These are phyloP conservation scores for Aurinia saxatilis DNA, from an alignment of 345 rosid species.

Conservation along the genomic window DNA sequence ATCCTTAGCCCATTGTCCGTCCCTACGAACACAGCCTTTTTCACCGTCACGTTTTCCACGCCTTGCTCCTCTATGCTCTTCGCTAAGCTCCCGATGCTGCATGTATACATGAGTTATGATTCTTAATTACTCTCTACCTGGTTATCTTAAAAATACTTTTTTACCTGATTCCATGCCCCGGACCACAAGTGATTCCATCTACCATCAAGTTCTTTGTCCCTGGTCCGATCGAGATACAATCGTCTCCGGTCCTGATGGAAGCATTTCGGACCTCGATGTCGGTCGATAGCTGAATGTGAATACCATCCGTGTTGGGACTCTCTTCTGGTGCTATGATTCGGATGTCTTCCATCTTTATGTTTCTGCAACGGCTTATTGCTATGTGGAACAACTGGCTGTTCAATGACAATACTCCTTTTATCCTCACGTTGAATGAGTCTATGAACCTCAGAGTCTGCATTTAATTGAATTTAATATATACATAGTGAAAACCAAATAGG, in stretches of 20 bases:
- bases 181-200: slow-evolving; percentile 47
- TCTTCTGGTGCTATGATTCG: slow-evolving; percentile 31
- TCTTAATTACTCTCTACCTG: no score
- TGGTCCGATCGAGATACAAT: slow-evolving; percentile 53
- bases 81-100: slow-evolving; percentile 59
- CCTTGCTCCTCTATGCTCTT: slow-evolving; percentile 42
- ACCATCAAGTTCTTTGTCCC: slow-evolving; percentile 48
- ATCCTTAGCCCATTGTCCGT: slow-evolving; percentile 55
- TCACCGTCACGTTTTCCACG: slow-evolving; percentile 44
- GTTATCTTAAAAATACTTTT: no score
- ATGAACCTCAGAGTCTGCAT: slow-evolving; percentile 17
- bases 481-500: no score
- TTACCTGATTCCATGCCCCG: slow-evolving; percentile 64
- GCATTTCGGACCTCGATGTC: slow-evolving; percentile 33
- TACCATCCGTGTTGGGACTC: slow-evolving; percentile 71
- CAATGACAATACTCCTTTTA: slow-evolving; percentile 42
- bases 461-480: background rate
- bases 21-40: slow-evolving; percentile 26
- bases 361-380: slow-evolving; percentile 38
- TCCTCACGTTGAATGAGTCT: slow-evolving; percentile 33
- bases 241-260: slow-evolving; percentile 50
- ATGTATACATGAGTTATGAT: no score
- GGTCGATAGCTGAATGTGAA: slow-evolving; percentile 41
- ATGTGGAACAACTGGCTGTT: slow-evolving; percentile 52
- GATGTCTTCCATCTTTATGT: slow-evolving; percentile 36